Conservation (phyloP, 192 early-diverging fungal species). For the Diversispora eburnea region DNA sequence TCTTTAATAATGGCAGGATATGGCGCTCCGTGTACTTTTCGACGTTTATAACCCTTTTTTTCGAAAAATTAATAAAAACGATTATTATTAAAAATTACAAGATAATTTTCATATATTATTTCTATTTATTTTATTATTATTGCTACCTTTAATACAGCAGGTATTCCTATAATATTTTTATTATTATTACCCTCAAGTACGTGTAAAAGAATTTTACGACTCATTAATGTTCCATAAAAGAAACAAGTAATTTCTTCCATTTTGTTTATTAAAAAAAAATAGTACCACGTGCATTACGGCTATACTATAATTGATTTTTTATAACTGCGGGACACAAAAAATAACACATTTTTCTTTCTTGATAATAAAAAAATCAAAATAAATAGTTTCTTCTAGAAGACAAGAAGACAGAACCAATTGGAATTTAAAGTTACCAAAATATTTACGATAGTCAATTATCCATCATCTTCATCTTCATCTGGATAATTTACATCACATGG, state of each 20-base stretch:
- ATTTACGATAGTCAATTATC: too few relatives aligned
- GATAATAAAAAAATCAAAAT: too few relatives aligned
- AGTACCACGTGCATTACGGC: not conserved
- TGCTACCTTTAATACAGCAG: conserved; percentile 9
- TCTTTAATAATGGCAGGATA: conserved; percentile 17
- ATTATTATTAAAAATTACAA: not conserved
- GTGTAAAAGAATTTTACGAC: not conserved
- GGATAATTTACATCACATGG: too few relatives aligned
- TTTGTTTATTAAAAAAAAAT: not conserved
- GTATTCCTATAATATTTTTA: not conserved
- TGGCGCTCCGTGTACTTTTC: not conserved
- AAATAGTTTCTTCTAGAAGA: too few relatives aligned
- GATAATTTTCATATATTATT: not conserved
- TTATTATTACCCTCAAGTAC: not conserved
- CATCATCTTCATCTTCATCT: too few relatives aligned
- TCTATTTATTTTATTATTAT: not conserved
- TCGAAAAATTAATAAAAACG: not conserved
- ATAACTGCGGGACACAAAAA: too few relatives aligned
- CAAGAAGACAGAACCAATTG: too few relatives aligned
- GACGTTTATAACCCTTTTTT: conserved; percentile 14
- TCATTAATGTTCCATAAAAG: conserved; percentile 8
- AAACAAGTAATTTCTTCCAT: not conserved
- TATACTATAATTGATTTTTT: too few relatives aligned
- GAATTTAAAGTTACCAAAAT: too few relatives aligned
- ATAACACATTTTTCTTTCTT: too few relatives aligned